Base-by-base conservation (phyloP, 805 yeast species). In the Candida tammaniensis region DNA sequence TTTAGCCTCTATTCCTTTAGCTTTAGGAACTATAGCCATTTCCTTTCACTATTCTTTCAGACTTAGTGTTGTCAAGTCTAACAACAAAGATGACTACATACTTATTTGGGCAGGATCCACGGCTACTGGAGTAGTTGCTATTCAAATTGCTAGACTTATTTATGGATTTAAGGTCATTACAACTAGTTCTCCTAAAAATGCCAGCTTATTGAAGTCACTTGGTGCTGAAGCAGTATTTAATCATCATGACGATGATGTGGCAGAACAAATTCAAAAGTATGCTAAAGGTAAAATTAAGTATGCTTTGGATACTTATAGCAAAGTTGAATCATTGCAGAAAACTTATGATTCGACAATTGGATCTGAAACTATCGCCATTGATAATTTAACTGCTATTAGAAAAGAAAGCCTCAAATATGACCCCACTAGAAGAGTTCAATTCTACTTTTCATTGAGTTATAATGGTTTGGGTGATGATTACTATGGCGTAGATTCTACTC, bases 1-100 rank as follows among this genome's bases (percentile, higher is more conserved):
- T 41, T 86, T 86, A 12, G 80, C 84, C 2, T 59, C 82, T 7
- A 51, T 79, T 24, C 74, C 82, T 22, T 61, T 78, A 32, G 70
- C 78, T 13, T 49, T 74, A 31, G 61, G 57, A 31, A 81, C 86
- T 4, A 63, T 72, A 14, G 76, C 70, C 18, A 48, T 51, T 38
- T 59, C 68, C n/a, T 65, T 61, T 31, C 18, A 41, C 21, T 17
- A 35, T 29, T 20, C 37, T 8, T 41, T 53, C 24, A 36, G 37
- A n/a, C 16, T 49, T 16, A 19, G 27, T 5, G 25, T 25, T 12
- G 14, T 25, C 17, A 17, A 25, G 11, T 7, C 7, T 12, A 18
- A 8, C 7, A 47, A 52, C 32, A 20, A 35, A 8, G 37, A 27
- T 17, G 44, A 44, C 20, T 39, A 22, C 31, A 44, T 60, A 27